Base-by-base conservation (phyloP, 2,329 filamentous ascomycete genomes). In the Aureobasidium sp. region DNA sequence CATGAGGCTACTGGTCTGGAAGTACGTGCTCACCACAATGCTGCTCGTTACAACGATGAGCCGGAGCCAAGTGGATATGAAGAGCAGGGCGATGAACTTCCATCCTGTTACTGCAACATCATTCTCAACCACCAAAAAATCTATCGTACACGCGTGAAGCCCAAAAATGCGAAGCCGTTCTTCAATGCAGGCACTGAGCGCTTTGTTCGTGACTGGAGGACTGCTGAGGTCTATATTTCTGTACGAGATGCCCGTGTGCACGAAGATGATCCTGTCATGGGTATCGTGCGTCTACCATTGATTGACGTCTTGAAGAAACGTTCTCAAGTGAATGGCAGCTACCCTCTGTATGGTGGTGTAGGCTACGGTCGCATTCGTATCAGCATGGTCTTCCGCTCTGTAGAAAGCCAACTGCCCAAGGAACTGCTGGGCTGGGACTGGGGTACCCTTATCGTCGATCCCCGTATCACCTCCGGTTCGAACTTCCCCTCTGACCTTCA, bases 141-240 rank as follows among this genome's bases (percentile, higher is more conserved):
- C 14, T 91, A 87, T 75, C 85, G 82, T 67, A 89, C 88, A 1
- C 78, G 88, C 17, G 89, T 88, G 0, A 91, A 91, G 73, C 88
- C 88, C 0, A 89, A 90, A 75, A 90, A 90, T 65, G 81, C 85
- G 0, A 90, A 89, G 68, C 88, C 88, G 0, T 91, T 90, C 72
- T 91, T 88, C 78, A 91, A 91, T 66, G 88, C 88, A 2, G 86
- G 86, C 6, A 89, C 84, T 1, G 88, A 91, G 71, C 82, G 86
- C 5, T 89, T 90, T 65, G 80, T 91, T 42, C 78, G 83, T 14
- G 85, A 91, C 70, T 90, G 87, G 82, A 78, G 77, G 17, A 83
- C 80, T 14, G 82, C 85, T 1, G 87, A 90, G 70, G 78, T 90
- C 36, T 86, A 88, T 66, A 75, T 91, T 34, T 79, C 82, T 1